Base-by-base conservation (phyloP, 169 alveolate genomes). In the Eimeria falciformis region DNA sequence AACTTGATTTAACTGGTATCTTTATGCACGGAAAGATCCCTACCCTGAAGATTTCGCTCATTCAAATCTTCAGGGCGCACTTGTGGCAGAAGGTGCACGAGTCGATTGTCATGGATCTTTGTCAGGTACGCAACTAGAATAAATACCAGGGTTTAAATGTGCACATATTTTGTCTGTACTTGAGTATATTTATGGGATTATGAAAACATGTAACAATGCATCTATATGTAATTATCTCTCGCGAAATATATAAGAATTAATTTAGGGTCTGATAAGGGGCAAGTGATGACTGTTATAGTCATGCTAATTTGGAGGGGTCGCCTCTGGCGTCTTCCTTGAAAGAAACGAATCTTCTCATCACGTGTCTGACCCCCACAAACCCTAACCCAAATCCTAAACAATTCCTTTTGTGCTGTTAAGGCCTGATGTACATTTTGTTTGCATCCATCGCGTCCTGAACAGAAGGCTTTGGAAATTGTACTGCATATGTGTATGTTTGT, bases 11-110 rank as follows among this genome's bases (percentile, higher is more conserved):
- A 77, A 99, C 99, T 5, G 99, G 99, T 46, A 99, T 99, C 86
- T 99, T 99, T 96, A 99, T 99, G 99, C 99, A 99, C 96, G 99
- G 99, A 18, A 99, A 99, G 96, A 98, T 99, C 18, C 99, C 99
- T 14, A 99, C 99, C 1, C 96, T 99, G 56, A 99, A 99, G 95
- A 99, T 99, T 46, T 98, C 99, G 0, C 95, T 99, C 91, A 99
- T 99, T 93, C 99, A 99, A 94, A 99, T 99, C 43, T 99, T 99
- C 97, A 96, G 99, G 56, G 99, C 99, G 27, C 99, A 99, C 96
- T 96, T 99, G 93, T 99, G 99, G 99, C 99, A 99, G 96, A 99
- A 99, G 95, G 99, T 99, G 73, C 99, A 99, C 96, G 99, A 99
- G 96, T 97, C 99, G 53, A 95, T 99, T 65, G 99, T 99, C 50